Percentiles rank a stretch among this genome's conserved stretches.
These are phyloP conservation scores for Triglochin maritima DNA, from an alignment of 106 monocot genomes.

Conservation along the genomic window DNA sequence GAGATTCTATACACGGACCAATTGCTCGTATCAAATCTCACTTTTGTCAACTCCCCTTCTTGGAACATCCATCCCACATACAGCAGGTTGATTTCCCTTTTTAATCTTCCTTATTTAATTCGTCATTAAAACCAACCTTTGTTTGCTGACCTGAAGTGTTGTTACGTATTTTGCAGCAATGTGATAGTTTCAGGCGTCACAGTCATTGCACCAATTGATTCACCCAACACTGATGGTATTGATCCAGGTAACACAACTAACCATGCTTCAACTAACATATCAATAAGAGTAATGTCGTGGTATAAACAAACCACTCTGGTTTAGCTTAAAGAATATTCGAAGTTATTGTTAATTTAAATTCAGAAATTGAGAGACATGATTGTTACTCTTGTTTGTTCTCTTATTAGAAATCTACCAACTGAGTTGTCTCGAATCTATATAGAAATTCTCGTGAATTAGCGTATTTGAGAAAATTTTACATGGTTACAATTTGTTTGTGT, in stretches of 20 bases:
- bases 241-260: constrained; percentile 42
- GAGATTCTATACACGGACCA: constrained; percentile 53
- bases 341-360: too few species aligned
- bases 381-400: too few species aligned
- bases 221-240: constrained; percentile 95
- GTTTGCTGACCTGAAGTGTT: too few species aligned
- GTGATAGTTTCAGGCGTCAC: constrained; percentile 65
- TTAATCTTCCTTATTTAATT: not conserved
- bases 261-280: not conserved
- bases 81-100: constrained; percentile 38
- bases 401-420: too few species aligned
- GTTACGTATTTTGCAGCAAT: constrained; percentile 34
- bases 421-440: too few species aligned
- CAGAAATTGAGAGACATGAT: too few species aligned
- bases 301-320: too few species aligned
- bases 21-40: constrained; percentile 68
- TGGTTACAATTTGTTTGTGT: not conserved
- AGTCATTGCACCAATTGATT: constrained; percentile 67
- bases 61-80: constrained; percentile 96
- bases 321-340: too few species aligned
- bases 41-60: constrained; percentile 61
- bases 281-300: too few species aligned
- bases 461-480: too few species aligned
- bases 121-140: not conserved
- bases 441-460: too few species aligned